Base-by-base conservation (phyloP, 2,329 filamentous ascomycete species). In the Talaromyces funiculosus region DNA sequence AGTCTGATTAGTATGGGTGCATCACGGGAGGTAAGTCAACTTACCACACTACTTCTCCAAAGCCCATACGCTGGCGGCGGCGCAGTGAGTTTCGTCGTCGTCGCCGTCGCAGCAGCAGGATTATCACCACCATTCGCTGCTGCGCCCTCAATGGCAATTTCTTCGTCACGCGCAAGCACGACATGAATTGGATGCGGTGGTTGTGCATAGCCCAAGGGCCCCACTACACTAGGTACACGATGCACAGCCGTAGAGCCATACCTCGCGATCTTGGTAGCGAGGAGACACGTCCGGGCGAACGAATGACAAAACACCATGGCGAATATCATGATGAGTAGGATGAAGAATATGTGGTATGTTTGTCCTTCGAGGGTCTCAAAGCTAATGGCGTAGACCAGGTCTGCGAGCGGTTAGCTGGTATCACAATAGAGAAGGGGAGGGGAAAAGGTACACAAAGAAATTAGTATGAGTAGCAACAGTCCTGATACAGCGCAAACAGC, bases 11-110 rank as follows among this genome's bases (percentile, higher is more conserved):
- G 38, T 42, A n/a, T 31, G 26, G 16, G 16, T 38, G n/a, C 53
- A 22, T 22, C 59, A 20, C 2, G 45, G 29, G 37, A n/a, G 64
- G 24, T n/a, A n/a, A 18, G 18, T 26, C 2, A 53, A 85, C 87
- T 73, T 82, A 90, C 87, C 74, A 94, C 90, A 68, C 88, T 93
- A 72, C 87, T 86, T 57, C 90, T 82, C 90, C 90, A 95, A 0
- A 91, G 77, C 0, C 92, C 92, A 70, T 96, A 96, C 2, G 90
- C 90, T 0, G 92, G 92, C 3, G 92, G 92, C 8, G 86, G 84
- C 20, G 81, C 65, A 67, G 69, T 71, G 59, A 72, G 61, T 20
- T 86, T 86, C 61, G 85, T 82, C 55, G 79, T 82, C 60, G 84
- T 81, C 3, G 29, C 18, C 7, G 37, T 26, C 22, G 42, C 42